Base-by-base conservation (phyloP, 2,329 filamentous ascomycete genomes). In the Albifimbria verrucaria region DNA sequence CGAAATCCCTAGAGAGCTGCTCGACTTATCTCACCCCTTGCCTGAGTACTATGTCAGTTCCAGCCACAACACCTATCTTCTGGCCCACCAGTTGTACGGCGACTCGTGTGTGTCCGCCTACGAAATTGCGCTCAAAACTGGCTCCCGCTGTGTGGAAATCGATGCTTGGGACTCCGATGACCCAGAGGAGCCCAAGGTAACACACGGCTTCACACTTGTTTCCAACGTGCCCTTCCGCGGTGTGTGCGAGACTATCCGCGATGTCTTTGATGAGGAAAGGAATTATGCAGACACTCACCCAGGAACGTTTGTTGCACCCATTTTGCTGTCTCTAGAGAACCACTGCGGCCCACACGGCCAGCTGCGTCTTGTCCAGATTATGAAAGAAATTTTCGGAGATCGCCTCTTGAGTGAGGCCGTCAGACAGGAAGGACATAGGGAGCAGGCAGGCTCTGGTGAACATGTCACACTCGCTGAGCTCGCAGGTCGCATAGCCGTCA, bases 31-130 rank as follows among this genome's bases (percentile, higher is more conserved):
- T 11, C 74, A 83, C 57, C 80, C 85, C 1, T 70, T 90, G 21
- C 80, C 85, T 2, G 84, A 88, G 58, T 90, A 90, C 68, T 89
- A 85, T 62, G 82, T 90, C 69, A 87, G 83, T 68, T 88, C 85
- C 4, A 87, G 83, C 57, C 87, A 90, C 71, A 90, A 90, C 68
- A 90, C 87, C 0, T 90, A 90, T 61, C 73, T 90, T 23, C 74
- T 85, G 61, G 86, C 85, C 0, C 84, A 89, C 65, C 87, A 90
- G 69, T 79, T 90, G 2, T 86, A 77, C 59, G 87, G 87, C 4
- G 73, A 73, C 21, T 87, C 84, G 2, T 82, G 80, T 3, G 83
- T 83, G 7, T 72, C 76, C 4, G 86, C 84, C 0, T 90, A 90
- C 62, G 77, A 85, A 60, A 82, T 76, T 6, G 83, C 84, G 0